These are phyloP conservation scores for Leonotis leonurus DNA, from an alignment of 257 asterid genomes.

Conservation along the genomic window DNA sequence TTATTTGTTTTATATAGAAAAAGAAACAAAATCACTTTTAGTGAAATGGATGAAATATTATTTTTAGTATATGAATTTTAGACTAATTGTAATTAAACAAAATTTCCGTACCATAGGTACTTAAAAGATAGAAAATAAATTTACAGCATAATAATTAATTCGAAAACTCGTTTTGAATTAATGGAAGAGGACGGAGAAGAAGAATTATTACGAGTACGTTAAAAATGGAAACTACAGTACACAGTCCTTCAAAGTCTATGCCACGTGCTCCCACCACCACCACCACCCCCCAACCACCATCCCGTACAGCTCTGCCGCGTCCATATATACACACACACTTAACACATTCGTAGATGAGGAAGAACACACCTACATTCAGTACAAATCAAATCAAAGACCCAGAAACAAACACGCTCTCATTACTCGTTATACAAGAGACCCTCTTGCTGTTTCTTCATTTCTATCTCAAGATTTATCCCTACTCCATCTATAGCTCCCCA, in stretches of 20 bases:
- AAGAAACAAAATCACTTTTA: too few species aligned
- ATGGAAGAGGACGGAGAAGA: too few species aligned
- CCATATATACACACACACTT: constrained; percentile 16
- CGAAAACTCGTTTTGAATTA: too few species aligned
- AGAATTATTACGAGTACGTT: too few species aligned
- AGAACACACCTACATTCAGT: neutral
- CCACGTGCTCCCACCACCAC: constrained; percentile 21
- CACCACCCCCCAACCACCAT: neutral
- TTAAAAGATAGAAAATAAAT: too few species aligned
- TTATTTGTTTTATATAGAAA: too few species aligned
- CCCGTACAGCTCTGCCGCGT: constrained; percentile 13
- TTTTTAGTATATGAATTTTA: too few species aligned
- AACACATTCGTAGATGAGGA: neutral
- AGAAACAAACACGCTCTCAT: neutral
- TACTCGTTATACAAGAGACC: neutral
- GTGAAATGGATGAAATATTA: too few species aligned
- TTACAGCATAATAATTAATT: too few species aligned
- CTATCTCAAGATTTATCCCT: neutral
- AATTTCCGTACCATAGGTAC: too few species aligned
- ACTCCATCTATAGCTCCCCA: neutral
- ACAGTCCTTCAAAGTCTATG: constrained; percentile 7
- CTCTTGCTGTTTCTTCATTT: neutral
- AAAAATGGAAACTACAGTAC: neutral
- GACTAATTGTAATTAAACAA: too few species aligned
- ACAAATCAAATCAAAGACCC: neutral